Evolutionary conservation across 768 basidiomycete genomes (phyloP), one percentile per base, ranked within the genome.

Genomic region (Goffeauzyma gilvescens): DNA sequence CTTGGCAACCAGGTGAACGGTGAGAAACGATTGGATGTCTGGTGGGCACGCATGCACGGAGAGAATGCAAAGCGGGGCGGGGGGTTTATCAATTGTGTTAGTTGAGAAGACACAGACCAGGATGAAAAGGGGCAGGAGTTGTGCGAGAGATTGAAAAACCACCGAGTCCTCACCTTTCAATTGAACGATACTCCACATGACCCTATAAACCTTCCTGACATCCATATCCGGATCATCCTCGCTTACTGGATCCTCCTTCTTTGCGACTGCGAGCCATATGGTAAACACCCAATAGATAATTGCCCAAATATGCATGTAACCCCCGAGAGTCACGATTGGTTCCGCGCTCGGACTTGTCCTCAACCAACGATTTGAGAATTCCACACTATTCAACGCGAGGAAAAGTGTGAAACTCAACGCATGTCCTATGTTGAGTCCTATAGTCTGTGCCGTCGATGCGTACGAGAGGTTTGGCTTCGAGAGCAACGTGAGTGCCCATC

Each of bases 381-480:
- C 78, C 54, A 85, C 79, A 50, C 84, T 87, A 59, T 95, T 98
- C 59, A 98, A 76, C 0, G 93, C 93, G 31, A 98, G 72, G 59
- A 96, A 96, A 5, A 96, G 86, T 6, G 93, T 98, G 59, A 93
- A 96, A 2, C 85, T 87, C 23, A 87, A 73, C 57, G 96, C 89
- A 64, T 79, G 95, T 5, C 93, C 93, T 1, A 83, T 81, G 54
- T 90, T 95, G 20, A 98, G 70, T 10, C 93, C 93, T 47, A 96
- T 84, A 1, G 93, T 96, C 63, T 98, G 93, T 45, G 90, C 95
- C 6, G 89, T 96, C 14, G 87, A 93, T 3, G 93, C 93, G 57
- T 89, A 98, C 14, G 89, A 85, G 27, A 96, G 66, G 57, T 87
- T 89, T 50, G 86, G 86, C 48, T 83, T 77, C 2, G 90, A 96